Evolutionary conservation across 2,329 filamentous ascomycete species (phyloP).

Genomic region (Parasarocladium wereldwijsianum): DNA sequence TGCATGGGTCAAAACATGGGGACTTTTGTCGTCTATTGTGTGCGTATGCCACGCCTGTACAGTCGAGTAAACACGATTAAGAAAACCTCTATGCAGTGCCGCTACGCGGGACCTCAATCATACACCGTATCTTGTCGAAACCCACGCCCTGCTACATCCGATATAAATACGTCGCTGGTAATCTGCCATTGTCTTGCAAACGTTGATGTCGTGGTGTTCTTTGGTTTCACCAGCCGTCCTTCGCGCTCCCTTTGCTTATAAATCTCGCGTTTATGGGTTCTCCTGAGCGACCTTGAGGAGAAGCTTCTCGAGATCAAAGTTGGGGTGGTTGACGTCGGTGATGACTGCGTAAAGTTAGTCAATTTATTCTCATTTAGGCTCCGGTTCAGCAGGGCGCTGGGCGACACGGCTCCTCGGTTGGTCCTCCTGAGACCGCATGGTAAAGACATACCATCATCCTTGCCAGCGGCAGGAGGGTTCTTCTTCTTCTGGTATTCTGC

Average conservation of each 20-base stretch:
- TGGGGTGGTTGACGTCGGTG: constrained; percentile 62
- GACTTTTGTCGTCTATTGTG: constrained; percentile 27
- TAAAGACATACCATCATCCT: constrained; percentile 16
- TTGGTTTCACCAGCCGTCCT: too few species aligned
- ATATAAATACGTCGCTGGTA: constrained; percentile 3
- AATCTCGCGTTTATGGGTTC: constrained; percentile 26
- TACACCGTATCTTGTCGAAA: constrained; percentile 18
- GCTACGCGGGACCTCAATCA: constrained; percentile 24
- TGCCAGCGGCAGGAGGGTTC: constrained; percentile 34
- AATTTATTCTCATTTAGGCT: background rate
- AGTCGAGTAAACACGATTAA: constrained; percentile 28
- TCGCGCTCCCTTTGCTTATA: too few species aligned
- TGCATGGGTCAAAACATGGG: too few species aligned
- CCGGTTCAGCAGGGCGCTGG: too few species aligned
- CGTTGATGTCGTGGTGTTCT: too few species aligned
- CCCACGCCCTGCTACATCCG: constrained; percentile 3
- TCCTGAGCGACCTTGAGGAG: constrained; percentile 47
- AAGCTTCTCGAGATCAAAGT: constrained; percentile 86
- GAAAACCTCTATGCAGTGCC: constrained; percentile 35
- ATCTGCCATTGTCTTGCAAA: constrained; percentile 4
- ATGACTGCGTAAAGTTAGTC: constrained; percentile 12
- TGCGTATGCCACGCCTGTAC: constrained; percentile 40
- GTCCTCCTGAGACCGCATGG: background rate
- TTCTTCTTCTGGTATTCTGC: constrained; percentile 70
- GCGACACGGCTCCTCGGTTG: background rate